A percentile compares a stretch with the other conserved stretches of the same genome.
These are phyloP conservation scores for Fusarium albosuccineum DNA, from an alignment of 2,329 filamentous ascomycete genomes.

Conservation along the genomic window DNA sequence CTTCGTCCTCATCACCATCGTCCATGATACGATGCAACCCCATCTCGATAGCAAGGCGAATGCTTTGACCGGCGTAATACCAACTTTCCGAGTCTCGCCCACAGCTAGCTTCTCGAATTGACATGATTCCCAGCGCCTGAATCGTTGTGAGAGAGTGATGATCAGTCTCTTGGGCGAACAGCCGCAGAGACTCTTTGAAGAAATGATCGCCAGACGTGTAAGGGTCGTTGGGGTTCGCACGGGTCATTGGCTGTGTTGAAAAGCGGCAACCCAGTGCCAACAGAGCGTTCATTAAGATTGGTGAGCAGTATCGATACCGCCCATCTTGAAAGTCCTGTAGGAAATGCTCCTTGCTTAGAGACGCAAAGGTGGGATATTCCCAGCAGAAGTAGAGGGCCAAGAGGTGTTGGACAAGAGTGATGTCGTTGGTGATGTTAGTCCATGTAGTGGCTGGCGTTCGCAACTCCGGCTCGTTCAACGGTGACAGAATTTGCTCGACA, in stretches of 20 bases:
- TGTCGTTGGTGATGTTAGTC: constrained; percentile 72
- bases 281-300: constrained; percentile 75
- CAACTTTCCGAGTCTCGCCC: constrained; percentile 80
- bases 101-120: constrained; percentile 78
- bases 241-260: constrained; percentile 73
- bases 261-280: constrained; percentile 77
- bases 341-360: constrained; percentile 79
- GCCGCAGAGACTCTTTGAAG: constrained; percentile 75
- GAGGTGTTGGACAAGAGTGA: constrained; percentile 71
- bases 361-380: constrained; percentile 81
- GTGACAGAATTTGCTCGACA: constrained; percentile 63
- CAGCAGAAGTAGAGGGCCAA: constrained; percentile 79
- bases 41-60: constrained; percentile 79
- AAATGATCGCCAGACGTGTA: constrained; percentile 79
- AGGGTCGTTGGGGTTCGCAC: constrained; percentile 71
- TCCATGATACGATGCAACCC: constrained; percentile 70
- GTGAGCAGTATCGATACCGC: constrained; percentile 74
- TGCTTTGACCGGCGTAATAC: constrained; percentile 78
- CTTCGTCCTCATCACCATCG: constrained; percentile 65
- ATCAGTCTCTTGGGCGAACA: constrained; percentile 69
- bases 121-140: constrained; percentile 82
- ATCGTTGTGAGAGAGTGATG: constrained; percentile 77
- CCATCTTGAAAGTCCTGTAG: constrained; percentile 73
- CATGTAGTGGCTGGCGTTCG: constrained; percentile 62
- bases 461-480: constrained; percentile 58